phyloP scores from a whole-genome alignment of 352 stramenopile genomes.

The Plasmopara muralis region DNA sequence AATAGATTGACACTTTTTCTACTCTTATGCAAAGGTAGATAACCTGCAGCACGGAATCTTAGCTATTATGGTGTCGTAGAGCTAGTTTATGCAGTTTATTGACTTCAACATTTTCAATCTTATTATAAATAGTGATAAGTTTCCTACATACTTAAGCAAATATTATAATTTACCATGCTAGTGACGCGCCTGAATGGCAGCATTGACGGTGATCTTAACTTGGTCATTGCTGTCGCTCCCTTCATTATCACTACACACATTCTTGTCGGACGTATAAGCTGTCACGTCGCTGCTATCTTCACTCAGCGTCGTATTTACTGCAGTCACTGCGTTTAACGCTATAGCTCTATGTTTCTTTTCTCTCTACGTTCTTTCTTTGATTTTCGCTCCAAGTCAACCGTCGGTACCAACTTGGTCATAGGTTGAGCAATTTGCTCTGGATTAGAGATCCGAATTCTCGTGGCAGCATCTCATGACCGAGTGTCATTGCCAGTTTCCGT shows the following conservation, averaged over 20 bases:
- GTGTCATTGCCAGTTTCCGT: slow-evolving; percentile 91
- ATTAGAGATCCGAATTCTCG: slow-evolving; percentile 93
- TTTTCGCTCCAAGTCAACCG: slow-evolving; percentile 38
- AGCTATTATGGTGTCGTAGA: no score
- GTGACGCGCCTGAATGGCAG: slow-evolving; percentile 45
- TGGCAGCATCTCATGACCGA: slow-evolving; percentile 84
- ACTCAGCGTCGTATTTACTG: slow-evolving; percentile 3
- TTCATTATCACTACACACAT: slow-evolving; percentile 23
- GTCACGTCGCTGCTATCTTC: slow-evolving; percentile 25
- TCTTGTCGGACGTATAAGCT: slow-evolving; percentile 11
- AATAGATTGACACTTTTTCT: no score
- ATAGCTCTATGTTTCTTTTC: slow-evolving; percentile 20
- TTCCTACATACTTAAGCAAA: background rate
- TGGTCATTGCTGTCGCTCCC: slow-evolving; percentile 27
- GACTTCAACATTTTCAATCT: no score
- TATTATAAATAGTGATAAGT: background rate
- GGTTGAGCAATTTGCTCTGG: slow-evolving; percentile 94
- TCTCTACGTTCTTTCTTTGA: slow-evolving; percentile 28
- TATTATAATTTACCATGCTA: slow-evolving; percentile 15
- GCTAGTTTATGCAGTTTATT: no score
- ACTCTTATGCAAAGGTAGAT: no score
- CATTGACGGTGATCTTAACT: slow-evolving; percentile 49
- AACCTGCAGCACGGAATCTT: no score
- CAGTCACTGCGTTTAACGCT: slow-evolving; percentile 6
- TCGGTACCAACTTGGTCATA: slow-evolving; percentile 87